Evolutionary conservation across 108 stramenopile species (phyloP), one percentile per base, ranked within the genome.

Genomic region (Aurantiochytrium sp.): DNA sequence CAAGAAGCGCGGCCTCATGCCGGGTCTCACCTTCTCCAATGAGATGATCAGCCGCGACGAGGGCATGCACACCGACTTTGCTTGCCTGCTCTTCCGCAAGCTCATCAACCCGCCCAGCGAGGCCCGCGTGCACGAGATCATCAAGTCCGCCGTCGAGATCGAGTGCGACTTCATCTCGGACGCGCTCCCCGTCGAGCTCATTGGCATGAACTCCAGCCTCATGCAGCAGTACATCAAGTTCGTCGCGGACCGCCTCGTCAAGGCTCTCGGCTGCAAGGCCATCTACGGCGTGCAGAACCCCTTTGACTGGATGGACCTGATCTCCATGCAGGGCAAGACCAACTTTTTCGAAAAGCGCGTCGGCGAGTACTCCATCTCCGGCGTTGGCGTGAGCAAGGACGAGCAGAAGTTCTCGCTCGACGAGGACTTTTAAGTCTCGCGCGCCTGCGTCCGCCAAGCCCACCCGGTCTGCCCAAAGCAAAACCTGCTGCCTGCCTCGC

Each of bases 201-300:
- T 99, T 91, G 98, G 99, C 24, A 99, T 99, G 99, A 99, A 99
- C 94, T 94, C 94, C 54, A 88, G 86, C 30, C 93, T 98, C 85
- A 99, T 99, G 99, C 92, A 94, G 42, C 92, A 97, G 87, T 99
- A 99, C 95, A 99, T 99, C 93, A 95, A 99, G 92, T 99, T 99
- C 89, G 96, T 96, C 87, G 98, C 99, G n/a, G 99, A 99, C 92
- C 95, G 99, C 4, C 91, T 99, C 55, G 69, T 99, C 55, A 91
- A 90, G 27, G 94, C 96, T 41, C 93, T 99, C 32, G 97, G 96
- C 86, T 95, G 90, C 91, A 45, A 88, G 73, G 96, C 95, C 92
- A 86, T 93, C 69, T 99, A 98, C 94, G 91, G 92, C 52, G 90
- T 94, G 32, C 54, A 65, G 55, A 99, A 99, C 88, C 99, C 99